Base-by-base conservation (phyloP, 2,329 filamentous ascomycete genomes). In the Ceratocystis cacaofunesta region DNA sequence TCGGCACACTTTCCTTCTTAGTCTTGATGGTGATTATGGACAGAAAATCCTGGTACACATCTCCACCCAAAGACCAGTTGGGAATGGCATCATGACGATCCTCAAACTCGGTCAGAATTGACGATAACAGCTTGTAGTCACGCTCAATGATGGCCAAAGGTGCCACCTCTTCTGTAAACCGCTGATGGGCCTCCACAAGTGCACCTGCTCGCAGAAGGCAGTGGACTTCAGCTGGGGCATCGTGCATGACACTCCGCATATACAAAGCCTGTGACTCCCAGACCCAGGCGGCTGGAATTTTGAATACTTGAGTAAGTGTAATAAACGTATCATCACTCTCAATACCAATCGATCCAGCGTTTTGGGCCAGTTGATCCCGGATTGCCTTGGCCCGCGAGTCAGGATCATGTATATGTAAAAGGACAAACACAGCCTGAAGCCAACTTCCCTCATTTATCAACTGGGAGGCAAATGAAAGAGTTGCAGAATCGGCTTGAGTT, bases 221-320 rank as follows among this genome's bases (percentile, higher is more conserved):
- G 65, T 87, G 81, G 8, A 92, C 88, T 74, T 96, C 90, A 4
- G 79, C 78, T 58, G 80, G 81, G 10, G 87, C 80, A 72, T 92
- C 85, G 69, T 85, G 84, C 71, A 82, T 84, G 60, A 85, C 84
- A 66, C 86, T 85, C 68, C 89, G 87, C 75, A 90, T 91, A 74
- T 88, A 87, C 15, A 92, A 79, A 12, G 92, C 92, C 72, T 92
- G 89, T 19, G 94, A 90, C 67, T 90, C 84, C 85, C 89, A 95
- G 62, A 97, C 80, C 91, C 92, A 95, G 2, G 81, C 74, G 1
- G 80, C 75, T 0, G 92, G 90, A 52, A 97, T 83, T 68, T 84
- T 82, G 64, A 92, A 82, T 41, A 83, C 84, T 57, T 81, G 77
- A 0, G 82, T 82, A 25, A 94, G 77, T 15, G 81, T 80, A 10